These are phyloP conservation scores for Przewalskia tangutica DNA, from an alignment of 257 asterid genomes.

Conservation along the genomic window DNA sequence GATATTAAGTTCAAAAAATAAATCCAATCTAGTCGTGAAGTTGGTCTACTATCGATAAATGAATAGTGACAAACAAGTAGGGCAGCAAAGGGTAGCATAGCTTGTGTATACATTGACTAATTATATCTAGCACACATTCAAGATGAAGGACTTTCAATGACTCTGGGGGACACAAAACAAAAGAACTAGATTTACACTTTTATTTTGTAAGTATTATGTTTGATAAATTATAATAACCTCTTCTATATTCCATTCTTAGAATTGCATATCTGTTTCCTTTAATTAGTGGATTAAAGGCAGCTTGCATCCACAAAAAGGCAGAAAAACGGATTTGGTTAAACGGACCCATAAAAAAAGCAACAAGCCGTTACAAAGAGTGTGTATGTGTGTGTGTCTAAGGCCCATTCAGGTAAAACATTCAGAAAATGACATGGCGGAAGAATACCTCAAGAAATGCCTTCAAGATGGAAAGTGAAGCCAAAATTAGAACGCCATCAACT, in stretches of 20 bases:
- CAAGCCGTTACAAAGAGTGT: neutral
- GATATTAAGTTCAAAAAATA: neutral
- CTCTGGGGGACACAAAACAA: neutral
- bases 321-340: neutral
- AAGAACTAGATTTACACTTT: neutral
- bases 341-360: neutral
- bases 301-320: neutral
- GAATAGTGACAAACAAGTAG: neutral
- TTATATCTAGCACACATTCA: neutral
- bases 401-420: neutral
- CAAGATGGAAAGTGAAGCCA: slow-evolving; percentile 26
- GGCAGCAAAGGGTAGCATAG: neutral
- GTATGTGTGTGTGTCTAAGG: neutral
- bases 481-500: slow-evolving; percentile 25
- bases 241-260: neutral
- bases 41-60: neutral
- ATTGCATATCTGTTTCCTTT: neutral
- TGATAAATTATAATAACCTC: neutral
- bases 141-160: neutral
- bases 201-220: neutral
- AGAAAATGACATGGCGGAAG: neutral
- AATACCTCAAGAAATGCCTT: slow-evolving; percentile 34
- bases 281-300: neutral
- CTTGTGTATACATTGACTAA: neutral
- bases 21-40: neutral